phyloP scores from a whole-genome alignment of 2,329 filamentous ascomycete genomes.

The Epichloe baconii region DNA sequence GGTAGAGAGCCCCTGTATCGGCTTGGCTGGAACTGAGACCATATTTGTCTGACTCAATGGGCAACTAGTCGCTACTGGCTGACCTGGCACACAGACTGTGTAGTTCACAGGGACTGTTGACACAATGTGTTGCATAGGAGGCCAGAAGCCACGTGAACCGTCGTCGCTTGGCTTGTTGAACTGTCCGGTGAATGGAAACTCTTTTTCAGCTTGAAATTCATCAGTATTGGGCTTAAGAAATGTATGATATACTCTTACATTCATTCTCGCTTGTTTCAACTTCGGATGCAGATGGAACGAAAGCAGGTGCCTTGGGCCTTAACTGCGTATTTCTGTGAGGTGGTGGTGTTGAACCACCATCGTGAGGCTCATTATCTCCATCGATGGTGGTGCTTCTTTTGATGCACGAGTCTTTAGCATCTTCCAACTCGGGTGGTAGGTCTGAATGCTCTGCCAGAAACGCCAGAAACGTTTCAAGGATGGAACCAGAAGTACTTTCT shows the following conservation, averaged over 20 bases:
- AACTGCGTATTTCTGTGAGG: neutral
- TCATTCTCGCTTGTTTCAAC: neutral
- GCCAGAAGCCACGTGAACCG: neutral
- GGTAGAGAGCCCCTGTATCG: constrained; percentile 1
- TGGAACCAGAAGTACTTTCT: neutral
- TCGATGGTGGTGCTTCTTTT: neutral
- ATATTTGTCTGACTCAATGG: neutral
- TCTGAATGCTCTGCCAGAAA: constrained; percentile 1
- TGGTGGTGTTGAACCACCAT: neutral
- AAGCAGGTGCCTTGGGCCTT: neutral
- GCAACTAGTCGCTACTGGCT: neutral
- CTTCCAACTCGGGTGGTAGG: neutral
- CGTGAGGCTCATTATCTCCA: neutral
- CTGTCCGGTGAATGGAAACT: constrained; percentile 1
- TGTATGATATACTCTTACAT: neutral
- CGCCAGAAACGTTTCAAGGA: constrained; percentile 3
- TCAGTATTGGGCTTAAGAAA: neutral
- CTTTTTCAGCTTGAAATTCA: neutral
- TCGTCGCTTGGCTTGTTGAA: neutral
- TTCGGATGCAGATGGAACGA: neutral
- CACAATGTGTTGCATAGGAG: neutral
- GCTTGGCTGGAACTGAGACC: neutral
- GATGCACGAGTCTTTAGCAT: neutral
- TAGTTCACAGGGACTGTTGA: neutral
- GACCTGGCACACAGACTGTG: neutral